Conservation (phyloP, 371 early-diverging fungal species). For the Mortierella sp. region DNA sequence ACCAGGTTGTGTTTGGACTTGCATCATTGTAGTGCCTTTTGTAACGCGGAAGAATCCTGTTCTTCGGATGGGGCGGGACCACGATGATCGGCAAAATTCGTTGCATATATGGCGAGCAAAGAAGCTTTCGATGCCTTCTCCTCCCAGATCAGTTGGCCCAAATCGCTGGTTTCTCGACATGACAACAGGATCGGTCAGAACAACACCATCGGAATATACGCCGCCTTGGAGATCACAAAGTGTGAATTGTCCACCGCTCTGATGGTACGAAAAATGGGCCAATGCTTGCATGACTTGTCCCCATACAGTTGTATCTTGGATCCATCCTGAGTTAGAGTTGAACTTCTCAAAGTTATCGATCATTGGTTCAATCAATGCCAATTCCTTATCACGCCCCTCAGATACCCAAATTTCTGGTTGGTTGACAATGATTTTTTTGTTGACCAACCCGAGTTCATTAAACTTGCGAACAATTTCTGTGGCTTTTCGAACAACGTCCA, state of each 20-base stretch:
- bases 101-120: not conserved
- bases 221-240: not conserved
- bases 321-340: conserved; percentile 1
- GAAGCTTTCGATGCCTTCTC: not conserved
- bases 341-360: conserved; percentile 8
- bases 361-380: not conserved
- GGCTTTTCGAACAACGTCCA: not conserved
- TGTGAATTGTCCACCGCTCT: not conserved
- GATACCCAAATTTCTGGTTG: conserved; percentile 1
- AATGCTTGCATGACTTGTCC: conserved; percentile 1
- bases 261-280: not conserved
- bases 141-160: not conserved
- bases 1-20: not conserved
- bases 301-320: not conserved
- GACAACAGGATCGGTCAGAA: conserved; percentile 1
- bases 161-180: not conserved
- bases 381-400: not conserved
- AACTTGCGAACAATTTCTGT: not conserved
- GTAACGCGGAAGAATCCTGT: not conserved
- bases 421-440: not conserved
- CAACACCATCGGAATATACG: not conserved
- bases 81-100: not conserved
- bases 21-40: conserved; percentile 1
- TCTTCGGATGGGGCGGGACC: not conserved
- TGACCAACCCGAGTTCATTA: not conserved